phyloP scores from a whole-genome alignment of 805 yeast genomes.

The Teunomyces lycoperdinae region DNA sequence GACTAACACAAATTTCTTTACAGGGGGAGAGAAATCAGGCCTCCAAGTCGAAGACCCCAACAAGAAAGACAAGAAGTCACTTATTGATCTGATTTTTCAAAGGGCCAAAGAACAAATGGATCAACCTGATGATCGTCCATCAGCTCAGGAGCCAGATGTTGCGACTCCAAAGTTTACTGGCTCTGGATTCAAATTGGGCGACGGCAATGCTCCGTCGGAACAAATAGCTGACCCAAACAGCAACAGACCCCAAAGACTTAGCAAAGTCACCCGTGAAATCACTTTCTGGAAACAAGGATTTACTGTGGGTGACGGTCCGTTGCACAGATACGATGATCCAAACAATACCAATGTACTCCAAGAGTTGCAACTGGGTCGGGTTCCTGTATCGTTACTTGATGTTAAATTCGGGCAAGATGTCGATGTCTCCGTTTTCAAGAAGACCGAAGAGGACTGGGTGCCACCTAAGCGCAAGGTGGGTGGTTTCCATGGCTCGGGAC shows the following conservation, averaged over 20 bases:
- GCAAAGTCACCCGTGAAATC: conserved; percentile 71
- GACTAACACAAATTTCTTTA: conserved; percentile 54
- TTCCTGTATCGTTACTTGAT: conserved; percentile 78
- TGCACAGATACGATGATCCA: conserved; percentile 89
- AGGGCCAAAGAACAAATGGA: conserved; percentile 52
- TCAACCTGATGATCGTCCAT: conserved; percentile 34
- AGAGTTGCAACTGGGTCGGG: conserved; percentile 85
- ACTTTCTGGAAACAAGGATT: conserved; percentile 97
- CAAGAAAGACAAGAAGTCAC: conserved; percentile 35
- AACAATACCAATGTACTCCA: conserved; percentile 73
- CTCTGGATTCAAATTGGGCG: conserved; percentile 53
- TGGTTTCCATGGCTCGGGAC: conserved; percentile 79
- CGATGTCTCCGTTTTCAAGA: conserved; percentile 80
- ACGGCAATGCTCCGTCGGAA: conserved; percentile 38
- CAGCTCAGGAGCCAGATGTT: conserved; percentile 23
- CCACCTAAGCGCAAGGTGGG: conserved; percentile 62
- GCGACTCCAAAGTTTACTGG: conserved; percentile 41
- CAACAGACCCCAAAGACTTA: conserved; percentile 20
- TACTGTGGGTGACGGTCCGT: conserved; percentile 87
- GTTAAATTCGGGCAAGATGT: conserved; percentile 92
- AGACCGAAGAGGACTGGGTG: conserved; percentile 73
- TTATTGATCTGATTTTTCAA: conserved; percentile 66
- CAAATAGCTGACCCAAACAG: conserved; percentile 30
- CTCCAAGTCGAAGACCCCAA: conserved; percentile 77
- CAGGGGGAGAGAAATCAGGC: conserved; percentile 74